Evolutionary conservation across 495 filamentous ascomycete genomes (phyloP), one percentile per base, ranked within the genome.

Genomic region (Paragyromitra xinjiangensis): DNA sequence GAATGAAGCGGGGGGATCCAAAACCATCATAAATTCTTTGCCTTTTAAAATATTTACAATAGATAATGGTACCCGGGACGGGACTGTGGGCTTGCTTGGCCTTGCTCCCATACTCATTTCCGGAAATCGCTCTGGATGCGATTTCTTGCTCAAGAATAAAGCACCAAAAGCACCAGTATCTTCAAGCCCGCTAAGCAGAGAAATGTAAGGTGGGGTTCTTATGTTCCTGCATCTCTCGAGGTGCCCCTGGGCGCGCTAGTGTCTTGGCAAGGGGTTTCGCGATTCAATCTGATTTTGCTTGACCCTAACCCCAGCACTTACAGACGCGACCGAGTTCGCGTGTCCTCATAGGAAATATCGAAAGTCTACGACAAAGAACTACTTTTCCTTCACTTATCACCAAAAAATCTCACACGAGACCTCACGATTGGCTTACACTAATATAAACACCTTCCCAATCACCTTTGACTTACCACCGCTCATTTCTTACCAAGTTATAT

Each of bases 301-400:
- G 73, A 73, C 74, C 74, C 69, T 77, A 77, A 73, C 74, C 74
- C 74, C 26, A 11, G 3, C 1, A 65, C 58, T 73, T 73, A 58
- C 40, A 72, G 58, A 66, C 74, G 74, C 73, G 73, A 64, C 19
- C 34, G 3, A 55, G 56, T 42, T 75, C 72, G 66, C 65, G 45
- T 75, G 45, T 53, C 55, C 67, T 55, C 7, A 34, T 16, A 4
- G 24, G 50, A 53, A 58, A 29, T 67, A 68, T 61, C 12, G 42
- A 37, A 26, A 12, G 7, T 71, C 11, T 6, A 55, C 53, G 69
- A 56, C 37, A 64, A 53, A 63, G 56, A 64, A 72, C 6, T 58
- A 39, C 12, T 26, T 29, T n/a, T 58, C 50, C 24, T 51, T 29
- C 34, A 48, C 66, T 34, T 51, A 22, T 16, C 26, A 39, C 44